Base-by-base conservation (phyloP, 108 stramenopile genomes). In the Tribonema minus region DNA sequence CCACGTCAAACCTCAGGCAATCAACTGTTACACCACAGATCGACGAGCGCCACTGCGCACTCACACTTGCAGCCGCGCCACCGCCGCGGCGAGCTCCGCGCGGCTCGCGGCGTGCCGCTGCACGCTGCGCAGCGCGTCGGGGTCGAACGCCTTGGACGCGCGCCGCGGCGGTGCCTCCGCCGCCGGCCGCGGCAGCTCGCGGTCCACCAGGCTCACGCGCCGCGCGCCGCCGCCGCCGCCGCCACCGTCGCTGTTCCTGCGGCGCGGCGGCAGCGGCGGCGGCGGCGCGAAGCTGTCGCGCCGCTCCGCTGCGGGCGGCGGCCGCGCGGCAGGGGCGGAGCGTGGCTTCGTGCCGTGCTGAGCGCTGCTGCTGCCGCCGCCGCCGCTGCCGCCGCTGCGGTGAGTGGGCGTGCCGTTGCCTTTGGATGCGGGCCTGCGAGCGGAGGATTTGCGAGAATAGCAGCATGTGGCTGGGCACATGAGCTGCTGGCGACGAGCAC, bases 71-170 rank as follows among this genome's bases (percentile, higher is more conserved):
- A 54, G 9, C 46, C 20, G 9, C 20, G 20, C 15, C 20, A 54
- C 20, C 9, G 46, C 46, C 9, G 9, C 46, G 20, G 46, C 46
- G 15, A 54, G 46, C 61, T 70, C 77, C 1, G 67, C 77, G 2
- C 35, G 31, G 68, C 77, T 79, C 3, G 61, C 68, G 32, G 68
- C 68, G 59, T 79, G 77, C 37, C 77, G 67, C 2, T 58, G 59
- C 23, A 78, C 77, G 25, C 77, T 68, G 34, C 66, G 38, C 68
- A 78, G 68, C 29, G 58, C 30, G 26, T 78, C 77, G 5, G 77
- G 77, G 33, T 78, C 77, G 54, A 78, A 78, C 3, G 54, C 68
- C 77, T 78, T 78, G n/a, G 69, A 15, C 9, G 46, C 15, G 46
- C 46, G 46, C 20, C 15, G 15, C 9, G 46, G 46, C 46, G 9